Base-by-base conservation (phyloP, 106 monocot species). In the Phalaenopsis aphrodite region DNA sequence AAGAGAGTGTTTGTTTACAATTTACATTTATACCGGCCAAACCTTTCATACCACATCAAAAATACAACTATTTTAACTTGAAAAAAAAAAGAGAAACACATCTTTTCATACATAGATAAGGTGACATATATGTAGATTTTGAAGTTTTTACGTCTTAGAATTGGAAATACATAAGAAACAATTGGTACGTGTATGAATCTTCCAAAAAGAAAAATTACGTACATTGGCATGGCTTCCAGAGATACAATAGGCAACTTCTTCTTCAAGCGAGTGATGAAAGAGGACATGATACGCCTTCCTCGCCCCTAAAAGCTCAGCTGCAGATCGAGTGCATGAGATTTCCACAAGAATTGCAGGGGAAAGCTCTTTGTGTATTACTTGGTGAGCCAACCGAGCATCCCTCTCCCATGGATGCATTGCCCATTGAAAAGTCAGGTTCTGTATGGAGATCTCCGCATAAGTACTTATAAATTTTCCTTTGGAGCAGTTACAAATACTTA, bases 361-460 rank as follows among this genome's bases (percentile, higher is more conserved):
- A 37, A 85, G 75, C 36, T 65, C 82, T 81, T 90, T 83, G 78
- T 86, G 86, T 45, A 92, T 74, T 48, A 85, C 92, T 58, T 88
- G 83, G 86, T 92, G 88, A n/a, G 86, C 82, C 88, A 78, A 88
- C 1, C 88, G 84, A 14, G 92, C 92, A 72, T 92, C 92, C 56
- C 92, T 85, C 57, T 92, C 90, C 86, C 84, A 90, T 68, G 92
- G 92, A 83, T 92, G 92, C 89, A 88, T 92, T 11, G 87, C 84
- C 86, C 88, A 86, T 42, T 88, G 77, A 52, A 92, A 71, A 77
- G 83, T 79, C 5, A 82, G 19, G 79, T 88, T 86, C 92, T 92
- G 55, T 47, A 68, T 5, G 55, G 10, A 75, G 61, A 30, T 6
- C 1, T 37, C 76, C 21, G 47, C 17, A 77, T 36, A 5, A 36